Percentiles rank a stretch among this genome's conserved stretches.
These are phyloP conservation scores for Fusarium domesticum DNA, from an alignment of 2,329 filamentous ascomycete genomes.

Conservation along the genomic window DNA sequence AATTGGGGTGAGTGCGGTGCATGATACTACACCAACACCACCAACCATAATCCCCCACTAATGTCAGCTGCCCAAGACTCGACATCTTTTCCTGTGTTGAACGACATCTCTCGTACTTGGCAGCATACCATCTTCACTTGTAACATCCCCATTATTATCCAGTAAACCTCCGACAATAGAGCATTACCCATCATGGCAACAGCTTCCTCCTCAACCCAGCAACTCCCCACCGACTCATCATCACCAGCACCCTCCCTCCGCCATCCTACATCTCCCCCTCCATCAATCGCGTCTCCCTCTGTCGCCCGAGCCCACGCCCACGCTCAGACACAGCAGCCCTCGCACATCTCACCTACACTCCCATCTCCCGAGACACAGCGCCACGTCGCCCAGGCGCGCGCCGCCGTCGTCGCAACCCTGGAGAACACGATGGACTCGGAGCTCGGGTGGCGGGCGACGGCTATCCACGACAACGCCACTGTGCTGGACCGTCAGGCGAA, in stretches of 20 bases:
- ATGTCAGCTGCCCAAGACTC: no score
- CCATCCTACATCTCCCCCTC: conserved; percentile 26
- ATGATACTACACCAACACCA: no score
- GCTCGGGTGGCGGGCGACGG: conserved; percentile 63
- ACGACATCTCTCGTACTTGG: no score
- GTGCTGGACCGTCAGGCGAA: conserved; percentile 66
- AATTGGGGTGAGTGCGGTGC: no score
- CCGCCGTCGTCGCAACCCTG: conserved; percentile 59
- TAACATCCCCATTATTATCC: background rate
- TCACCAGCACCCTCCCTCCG: conserved; percentile 21
- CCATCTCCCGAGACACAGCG: conserved; percentile 43
- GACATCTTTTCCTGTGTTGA: no score
- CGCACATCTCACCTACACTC: conserved; percentile 36
- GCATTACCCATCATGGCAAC: conserved; percentile 10
- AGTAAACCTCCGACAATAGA: background rate
- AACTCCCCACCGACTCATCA: conserved; percentile 12
- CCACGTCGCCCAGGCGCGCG: conserved; percentile 55
- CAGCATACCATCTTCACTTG: no score
- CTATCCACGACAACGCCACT: conserved; percentile 66
- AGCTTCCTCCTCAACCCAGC: conserved; percentile 6
- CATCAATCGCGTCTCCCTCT: conserved; percentile 23
- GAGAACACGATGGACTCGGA: conserved; percentile 68
- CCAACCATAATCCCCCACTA: no score
- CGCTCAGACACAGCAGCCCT: conserved; percentile 9
- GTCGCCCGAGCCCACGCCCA: conserved; percentile 22